Evolutionary conservation across 164 flowering plant species (phyloP).

Genomic region (Tinospora cordifolia): DNA sequence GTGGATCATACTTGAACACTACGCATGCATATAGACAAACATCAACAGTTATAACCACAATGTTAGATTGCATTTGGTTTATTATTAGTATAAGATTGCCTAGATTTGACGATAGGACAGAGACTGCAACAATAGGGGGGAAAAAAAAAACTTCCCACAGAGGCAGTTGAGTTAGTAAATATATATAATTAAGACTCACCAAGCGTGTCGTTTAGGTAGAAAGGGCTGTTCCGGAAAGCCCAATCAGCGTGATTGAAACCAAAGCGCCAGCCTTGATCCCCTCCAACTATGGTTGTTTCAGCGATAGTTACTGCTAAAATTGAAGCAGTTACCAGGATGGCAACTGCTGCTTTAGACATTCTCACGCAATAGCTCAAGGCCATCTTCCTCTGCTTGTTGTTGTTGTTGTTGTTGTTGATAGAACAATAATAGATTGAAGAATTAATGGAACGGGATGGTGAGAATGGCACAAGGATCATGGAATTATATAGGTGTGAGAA

Average conservation of each 20-base stretch:
- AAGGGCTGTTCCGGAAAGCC: background rate
- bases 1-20: conserved; percentile 30
- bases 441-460: no score
- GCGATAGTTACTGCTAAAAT: background rate
- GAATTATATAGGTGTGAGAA: no score
- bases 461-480: no score
- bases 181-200: background rate
- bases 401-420: no score
- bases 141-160: background rate
- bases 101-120: no score
- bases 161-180: background rate
- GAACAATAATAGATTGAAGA: no score
- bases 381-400: no score
- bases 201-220: conserved; percentile 2
- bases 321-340: no score
- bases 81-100: no score
- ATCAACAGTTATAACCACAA: background rate
- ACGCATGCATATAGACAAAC: background rate
- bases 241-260: conserved; percentile 5
- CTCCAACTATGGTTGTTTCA: background rate
- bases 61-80: background rate
- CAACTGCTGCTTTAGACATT: no score
- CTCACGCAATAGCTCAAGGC: no score
- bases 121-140: background rate
- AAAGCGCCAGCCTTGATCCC: conserved; percentile 1